Conservation (phyloP, 2,329 filamentous ascomycete species). For the Fusarium denticulatum region DNA sequence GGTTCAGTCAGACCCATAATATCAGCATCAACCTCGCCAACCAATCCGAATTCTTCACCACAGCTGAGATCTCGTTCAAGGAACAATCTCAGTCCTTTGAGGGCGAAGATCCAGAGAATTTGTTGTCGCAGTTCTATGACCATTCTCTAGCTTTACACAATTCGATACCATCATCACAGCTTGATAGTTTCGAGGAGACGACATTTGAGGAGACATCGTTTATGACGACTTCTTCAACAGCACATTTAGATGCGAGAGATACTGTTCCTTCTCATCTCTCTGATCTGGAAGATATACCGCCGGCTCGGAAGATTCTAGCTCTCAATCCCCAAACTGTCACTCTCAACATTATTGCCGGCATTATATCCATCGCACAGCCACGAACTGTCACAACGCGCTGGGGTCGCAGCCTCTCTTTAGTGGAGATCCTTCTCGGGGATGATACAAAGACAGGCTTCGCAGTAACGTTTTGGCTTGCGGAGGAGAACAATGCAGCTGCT, state of each 20-base stretch:
- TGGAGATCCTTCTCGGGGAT: slow-evolving; percentile 85
- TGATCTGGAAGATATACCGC: slow-evolving; percentile 76
- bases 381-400: slow-evolving; percentile 75
- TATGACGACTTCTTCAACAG: slow-evolving; percentile 50
- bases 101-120: slow-evolving; percentile 49
- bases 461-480: slow-evolving; percentile 83
- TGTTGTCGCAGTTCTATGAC: slow-evolving; percentile 76
- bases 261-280: slow-evolving; percentile 50
- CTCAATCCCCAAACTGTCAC: slow-evolving; percentile 85
- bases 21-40: slow-evolving; percentile 48
- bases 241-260: slow-evolving; percentile 31
- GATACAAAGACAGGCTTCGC: slow-evolving; percentile 84
- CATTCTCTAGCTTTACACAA: slow-evolving; percentile 79
- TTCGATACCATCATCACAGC: slow-evolving; percentile 70
- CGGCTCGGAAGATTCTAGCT: slow-evolving; percentile 69
- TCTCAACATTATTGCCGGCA: slow-evolving; percentile 80
- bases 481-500: slow-evolving; percentile 46
- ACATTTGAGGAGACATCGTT: slow-evolving; percentile 49
- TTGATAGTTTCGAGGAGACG: slow-evolving; percentile 48
- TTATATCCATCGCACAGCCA: slow-evolving; percentile 76
- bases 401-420: slow-evolving; percentile 69
- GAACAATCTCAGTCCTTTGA: slow-evolving; percentile 34
- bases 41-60: slow-evolving; percentile 60
- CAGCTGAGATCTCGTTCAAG: slow-evolving; percentile 52
- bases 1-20: slow-evolving; percentile 62